phyloP scores from a whole-genome alignment of 179 eudicot species.

The Beta macrorhiza region DNA sequence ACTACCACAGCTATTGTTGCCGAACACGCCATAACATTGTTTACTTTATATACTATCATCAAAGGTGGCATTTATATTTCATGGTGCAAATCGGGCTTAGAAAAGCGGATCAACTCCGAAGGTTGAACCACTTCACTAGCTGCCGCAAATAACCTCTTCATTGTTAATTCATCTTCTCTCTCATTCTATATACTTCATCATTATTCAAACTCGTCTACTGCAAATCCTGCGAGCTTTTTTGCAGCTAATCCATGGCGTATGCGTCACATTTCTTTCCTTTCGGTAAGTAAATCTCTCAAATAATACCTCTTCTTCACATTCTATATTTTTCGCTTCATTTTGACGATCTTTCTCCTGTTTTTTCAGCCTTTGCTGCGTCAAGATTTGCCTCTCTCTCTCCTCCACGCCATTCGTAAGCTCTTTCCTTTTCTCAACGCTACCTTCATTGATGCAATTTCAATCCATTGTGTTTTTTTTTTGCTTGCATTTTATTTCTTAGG shows the following conservation, averaged over 20 bases:
- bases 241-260: conserved; percentile 22
- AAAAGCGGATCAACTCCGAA: too few species aligned
- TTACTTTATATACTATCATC: too few species aligned
- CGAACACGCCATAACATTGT: too few species aligned
- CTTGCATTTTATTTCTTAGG: not conserved
- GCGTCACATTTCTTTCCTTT: conserved; percentile 23
- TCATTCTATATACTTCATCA: too few species aligned
- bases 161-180: too few species aligned
- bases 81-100: too few species aligned
- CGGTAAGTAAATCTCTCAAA: conserved; percentile 6
- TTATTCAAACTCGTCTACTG: not conserved
- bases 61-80: too few species aligned
- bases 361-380: conserved; percentile 29
- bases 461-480: not conserved
- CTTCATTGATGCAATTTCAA: not conserved
- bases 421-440: not conserved
- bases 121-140: too few species aligned
- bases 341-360: not conserved
- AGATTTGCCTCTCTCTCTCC: conserved; percentile 24
- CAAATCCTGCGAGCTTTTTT: not conserved
- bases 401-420: conserved; percentile 25
- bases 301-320: not conserved
- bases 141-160: too few species aligned
- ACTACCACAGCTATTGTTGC: too few species aligned
- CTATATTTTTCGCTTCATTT: not conserved